These are phyloP conservation scores for Stenocarpella maydis DNA, from an alignment of 2,329 filamentous ascomycete genomes.

Conservation along the genomic window DNA sequence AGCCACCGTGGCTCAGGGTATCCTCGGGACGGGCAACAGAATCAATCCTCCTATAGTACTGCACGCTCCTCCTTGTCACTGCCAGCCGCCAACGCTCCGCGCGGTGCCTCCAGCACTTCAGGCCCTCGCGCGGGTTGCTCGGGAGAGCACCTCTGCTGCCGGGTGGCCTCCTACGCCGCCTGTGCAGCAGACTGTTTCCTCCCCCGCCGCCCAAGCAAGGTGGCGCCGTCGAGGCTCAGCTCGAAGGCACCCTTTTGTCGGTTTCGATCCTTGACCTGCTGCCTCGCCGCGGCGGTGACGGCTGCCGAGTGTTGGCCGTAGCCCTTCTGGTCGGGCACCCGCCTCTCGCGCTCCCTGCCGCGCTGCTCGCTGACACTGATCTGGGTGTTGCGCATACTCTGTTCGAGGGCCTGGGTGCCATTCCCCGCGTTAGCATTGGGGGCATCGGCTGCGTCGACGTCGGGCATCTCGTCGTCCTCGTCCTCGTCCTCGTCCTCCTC, in stretches of 20 bases:
- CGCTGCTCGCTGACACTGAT: slow-evolving; percentile 69
- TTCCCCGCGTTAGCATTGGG: slow-evolving; percentile 55
- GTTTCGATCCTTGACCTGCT: slow-evolving; percentile 74
- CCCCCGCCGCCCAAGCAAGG: slow-evolving; percentile 77
- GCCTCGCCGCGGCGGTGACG: slow-evolving; percentile 83
- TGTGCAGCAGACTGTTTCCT: slow-evolving; percentile 59
- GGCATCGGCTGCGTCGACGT: slow-evolving; percentile 53
- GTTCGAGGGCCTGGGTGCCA: slow-evolving; percentile 76
- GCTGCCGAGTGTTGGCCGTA: slow-evolving; percentile 90
- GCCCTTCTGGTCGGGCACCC: slow-evolving; percentile 62
- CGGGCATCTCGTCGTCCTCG: slow-evolving; percentile 64
- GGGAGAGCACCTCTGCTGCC: slow-evolving; percentile 7
- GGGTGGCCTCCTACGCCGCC: slow-evolving; percentile 44
- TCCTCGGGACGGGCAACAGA: neutral
- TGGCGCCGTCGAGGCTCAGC: slow-evolving; percentile 89
- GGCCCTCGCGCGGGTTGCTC: neutral
- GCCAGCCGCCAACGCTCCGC: too few species aligned
- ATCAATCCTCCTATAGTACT: neutral
- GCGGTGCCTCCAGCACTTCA: neutral
- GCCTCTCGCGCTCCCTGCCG: slow-evolving; percentile 56
- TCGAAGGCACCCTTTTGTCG: slow-evolving; percentile 86
- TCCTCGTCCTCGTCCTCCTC: slow-evolving; percentile 72
- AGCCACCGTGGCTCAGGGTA: slow-evolving; percentile 4
- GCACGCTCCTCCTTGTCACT: neutral
- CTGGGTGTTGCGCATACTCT: slow-evolving; percentile 85